Percentiles rank a stretch among this genome's conserved stretches.
phyloP scores from a whole-genome alignment of 176 grass and related monocot genomes.

The Secale cereale region DNA sequence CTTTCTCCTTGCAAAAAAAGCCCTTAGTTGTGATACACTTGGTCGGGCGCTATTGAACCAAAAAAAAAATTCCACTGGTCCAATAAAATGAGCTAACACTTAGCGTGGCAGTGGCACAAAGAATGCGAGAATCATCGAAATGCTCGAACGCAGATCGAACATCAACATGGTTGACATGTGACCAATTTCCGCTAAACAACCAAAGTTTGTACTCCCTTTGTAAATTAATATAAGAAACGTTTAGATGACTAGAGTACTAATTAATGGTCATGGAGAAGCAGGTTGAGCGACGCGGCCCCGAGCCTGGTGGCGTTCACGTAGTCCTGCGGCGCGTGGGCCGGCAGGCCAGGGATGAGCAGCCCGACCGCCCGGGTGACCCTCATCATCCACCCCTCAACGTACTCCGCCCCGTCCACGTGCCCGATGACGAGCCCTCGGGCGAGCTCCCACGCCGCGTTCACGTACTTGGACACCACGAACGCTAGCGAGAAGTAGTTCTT shows the following conservation, averaged over 20 bases:
- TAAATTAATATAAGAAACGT: too few species aligned
- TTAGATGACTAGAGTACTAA: too few species aligned
- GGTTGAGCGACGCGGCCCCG: constrained; percentile 23
- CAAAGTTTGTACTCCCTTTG: too few species aligned
- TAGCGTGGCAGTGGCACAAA: background rate
- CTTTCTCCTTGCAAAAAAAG: too few species aligned
- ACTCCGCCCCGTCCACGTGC: constrained; percentile 33
- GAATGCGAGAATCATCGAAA: background rate
- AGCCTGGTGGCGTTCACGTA: constrained; percentile 81
- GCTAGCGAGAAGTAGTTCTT: constrained; percentile 80
- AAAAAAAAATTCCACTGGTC: too few species aligned
- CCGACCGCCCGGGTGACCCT: constrained; percentile 27
- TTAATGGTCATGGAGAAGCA: background rate
- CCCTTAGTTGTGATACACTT: too few species aligned
- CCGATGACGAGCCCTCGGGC: constrained; percentile 51
- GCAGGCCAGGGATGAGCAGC: constrained; percentile 55
- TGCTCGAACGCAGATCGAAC: background rate
- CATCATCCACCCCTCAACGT: constrained; percentile 61
- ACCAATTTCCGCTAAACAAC: too few species aligned
- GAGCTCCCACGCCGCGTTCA: constrained; percentile 65
- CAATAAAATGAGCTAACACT: background rate
- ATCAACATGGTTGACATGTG: background rate
- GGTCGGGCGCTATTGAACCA: too few species aligned
- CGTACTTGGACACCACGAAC: constrained; percentile 51
- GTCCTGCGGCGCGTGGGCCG: constrained; percentile 66